phyloP scores from a whole-genome alignment of 106 monocot genomes.

The Agapanthus africanus region DNA sequence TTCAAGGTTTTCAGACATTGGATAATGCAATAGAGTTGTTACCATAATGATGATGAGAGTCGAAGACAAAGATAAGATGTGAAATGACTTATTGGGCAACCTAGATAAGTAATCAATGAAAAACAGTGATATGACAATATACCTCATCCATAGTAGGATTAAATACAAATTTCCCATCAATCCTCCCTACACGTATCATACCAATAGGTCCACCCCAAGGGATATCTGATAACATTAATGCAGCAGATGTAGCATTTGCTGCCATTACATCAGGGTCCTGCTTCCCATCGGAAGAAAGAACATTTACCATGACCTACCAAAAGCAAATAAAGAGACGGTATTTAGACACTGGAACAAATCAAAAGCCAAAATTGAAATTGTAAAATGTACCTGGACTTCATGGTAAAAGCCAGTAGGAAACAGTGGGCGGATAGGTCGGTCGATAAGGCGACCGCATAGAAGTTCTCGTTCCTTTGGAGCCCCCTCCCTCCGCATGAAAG shows the following conservation, averaged over 20 bases:
- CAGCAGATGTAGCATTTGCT: slow-evolving; percentile 96
- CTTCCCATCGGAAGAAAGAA: slow-evolving; percentile 89
- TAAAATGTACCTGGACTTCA: slow-evolving; percentile 71
- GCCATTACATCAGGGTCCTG: slow-evolving; percentile 99
- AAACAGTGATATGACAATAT: not conserved
- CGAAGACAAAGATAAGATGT: not conserved
- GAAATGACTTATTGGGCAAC: not conserved
- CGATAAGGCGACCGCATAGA: slow-evolving; percentile 89
- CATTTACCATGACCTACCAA: slow-evolving; percentile 64
- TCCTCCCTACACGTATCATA: slow-evolving; percentile 87
- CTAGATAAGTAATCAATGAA: not conserved
- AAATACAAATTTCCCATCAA: slow-evolving; percentile 79
- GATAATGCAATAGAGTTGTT: not conserved
- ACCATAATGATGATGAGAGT: not conserved
- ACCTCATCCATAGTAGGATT: slow-evolving; percentile 97
- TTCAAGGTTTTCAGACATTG: not conserved
- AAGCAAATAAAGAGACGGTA: slow-evolving; percentile 5
- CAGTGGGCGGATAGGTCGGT: slow-evolving; percentile 88
- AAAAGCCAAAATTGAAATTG: not conserved
- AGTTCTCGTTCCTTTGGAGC: slow-evolving; percentile 95
- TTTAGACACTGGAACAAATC: not conserved
- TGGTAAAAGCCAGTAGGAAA: slow-evolving; percentile 93
- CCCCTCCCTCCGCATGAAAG: slow-evolving; percentile 94
- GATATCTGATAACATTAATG: slow-evolving; percentile 93
- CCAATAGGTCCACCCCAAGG: slow-evolving; percentile 96